These are phyloP conservation scores for Cardiospermum halicacabum DNA, from an alignment of 345 rosid species.

Conservation along the genomic window DNA sequence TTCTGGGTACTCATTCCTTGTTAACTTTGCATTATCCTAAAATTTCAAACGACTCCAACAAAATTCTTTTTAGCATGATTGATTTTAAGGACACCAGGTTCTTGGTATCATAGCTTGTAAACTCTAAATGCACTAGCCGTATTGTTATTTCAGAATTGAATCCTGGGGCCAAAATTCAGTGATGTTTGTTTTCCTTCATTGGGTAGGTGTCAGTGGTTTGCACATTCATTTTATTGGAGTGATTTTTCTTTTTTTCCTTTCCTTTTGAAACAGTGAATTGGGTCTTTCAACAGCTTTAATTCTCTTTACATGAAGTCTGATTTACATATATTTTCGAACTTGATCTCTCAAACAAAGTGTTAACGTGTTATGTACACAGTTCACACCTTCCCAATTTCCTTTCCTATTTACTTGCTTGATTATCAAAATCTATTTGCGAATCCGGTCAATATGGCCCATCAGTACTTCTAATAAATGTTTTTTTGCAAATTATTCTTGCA, in stretches of 20 bases:
- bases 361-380: too few species aligned
- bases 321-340: background rate
- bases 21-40: background rate
- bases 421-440: background rate
- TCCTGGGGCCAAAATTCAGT: background rate
- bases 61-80: background rate
- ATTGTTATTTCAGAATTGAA: background rate
- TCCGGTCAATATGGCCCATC: background rate
- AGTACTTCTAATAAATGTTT: slow-evolving; percentile 25
- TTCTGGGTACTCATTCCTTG: background rate
- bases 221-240: background rate
- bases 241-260: background rate
- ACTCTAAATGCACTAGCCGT: background rate
- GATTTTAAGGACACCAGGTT: background rate
- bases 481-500: slow-evolving; percentile 43
- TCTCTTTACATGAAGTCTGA: background rate
- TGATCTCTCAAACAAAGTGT: too few species aligned
- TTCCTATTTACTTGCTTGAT: background rate
- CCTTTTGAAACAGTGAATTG: background rate
- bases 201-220: background rate
- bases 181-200: background rate
- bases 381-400: background rate
- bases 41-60: background rate
- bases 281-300: background rate
- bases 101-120: background rate